Evolutionary conservation across 257 asterid species (phyloP).

Genomic region (Sherardia arvensis): DNA sequence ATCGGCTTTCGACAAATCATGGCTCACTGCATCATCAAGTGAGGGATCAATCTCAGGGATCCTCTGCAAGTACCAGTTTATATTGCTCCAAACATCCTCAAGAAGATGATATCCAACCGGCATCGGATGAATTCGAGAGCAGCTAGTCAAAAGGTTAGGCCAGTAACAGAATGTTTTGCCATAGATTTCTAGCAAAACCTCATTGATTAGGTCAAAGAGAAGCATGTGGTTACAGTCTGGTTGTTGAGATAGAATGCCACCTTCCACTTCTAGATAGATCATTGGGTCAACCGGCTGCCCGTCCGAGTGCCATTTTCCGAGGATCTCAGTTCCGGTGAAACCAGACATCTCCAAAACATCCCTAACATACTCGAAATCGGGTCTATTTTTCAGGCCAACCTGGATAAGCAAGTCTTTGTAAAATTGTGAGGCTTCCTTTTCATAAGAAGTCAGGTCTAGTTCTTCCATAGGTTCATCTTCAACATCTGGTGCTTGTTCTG

Average conservation of each 20-base stretch:
- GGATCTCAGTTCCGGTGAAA: constrained; percentile 33
- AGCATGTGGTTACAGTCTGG: constrained; percentile 35
- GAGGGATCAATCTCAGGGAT: constrained; percentile 34
- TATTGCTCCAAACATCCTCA: constrained; percentile 62
- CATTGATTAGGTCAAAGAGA: constrained; percentile 59
- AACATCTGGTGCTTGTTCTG: constrained; percentile 6
- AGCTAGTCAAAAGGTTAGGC: constrained; percentile 44
- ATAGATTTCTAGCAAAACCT: constrained; percentile 45
- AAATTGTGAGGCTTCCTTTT: constrained; percentile 18
- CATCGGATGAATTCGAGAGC: constrained; percentile 41
- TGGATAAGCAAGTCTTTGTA: constrained; percentile 19
- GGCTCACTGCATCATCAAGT: constrained; percentile 45
- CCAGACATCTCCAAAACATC: constrained; percentile 61
- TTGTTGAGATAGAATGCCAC: constrained; percentile 19
- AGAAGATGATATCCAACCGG: constrained; percentile 54
- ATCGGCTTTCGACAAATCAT: constrained; percentile 36
- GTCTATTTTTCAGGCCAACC: constrained; percentile 29
- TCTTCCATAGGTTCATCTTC: constrained; percentile 11
- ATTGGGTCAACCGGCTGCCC: constrained; percentile 47
- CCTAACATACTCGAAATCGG: constrained; percentile 51
- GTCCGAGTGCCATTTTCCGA: constrained; percentile 52
- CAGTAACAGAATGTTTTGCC: constrained; percentile 59
- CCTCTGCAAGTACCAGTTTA: constrained; percentile 31
- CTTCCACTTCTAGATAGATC: constrained; percentile 51
- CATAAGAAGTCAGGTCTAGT: not conserved